Conservation (phyloP, 176 grass and related monocot genomes). For the Triticum timopheevii region DNA sequence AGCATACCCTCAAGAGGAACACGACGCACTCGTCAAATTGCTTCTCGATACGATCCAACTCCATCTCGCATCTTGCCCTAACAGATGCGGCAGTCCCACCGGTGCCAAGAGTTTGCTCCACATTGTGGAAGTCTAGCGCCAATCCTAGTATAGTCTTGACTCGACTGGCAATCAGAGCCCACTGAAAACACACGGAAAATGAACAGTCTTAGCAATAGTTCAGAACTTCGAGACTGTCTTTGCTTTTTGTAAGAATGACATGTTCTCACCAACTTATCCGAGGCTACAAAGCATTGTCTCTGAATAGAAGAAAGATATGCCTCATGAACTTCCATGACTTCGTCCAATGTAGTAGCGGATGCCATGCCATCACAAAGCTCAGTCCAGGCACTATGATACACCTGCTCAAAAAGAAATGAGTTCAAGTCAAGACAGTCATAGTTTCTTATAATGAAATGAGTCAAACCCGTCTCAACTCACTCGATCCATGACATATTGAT, state of each 20-base stretch:
- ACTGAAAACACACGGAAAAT: constrained; percentile 33
- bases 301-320: constrained; percentile 89
- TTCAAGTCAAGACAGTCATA: neutral
- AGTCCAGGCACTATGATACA: constrained; percentile 92
- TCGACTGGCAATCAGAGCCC: constrained; percentile 87
- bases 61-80: constrained; percentile 79
- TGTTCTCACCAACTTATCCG: constrained; percentile 76
- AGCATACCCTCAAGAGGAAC: constrained; percentile 80
- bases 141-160: constrained; percentile 92
- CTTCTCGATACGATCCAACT: constrained; percentile 89
- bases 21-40: constrained; percentile 86
- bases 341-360: constrained; percentile 73
- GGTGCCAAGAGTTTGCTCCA: constrained; percentile 66
- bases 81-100: constrained; percentile 71
- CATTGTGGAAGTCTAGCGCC: constrained; percentile 78
- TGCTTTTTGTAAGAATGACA: neutral
- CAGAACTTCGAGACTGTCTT: neutral
- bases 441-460: neutral
- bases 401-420: constrained; percentile 46
- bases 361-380: constrained; percentile 86
- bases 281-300: constrained; percentile 85
- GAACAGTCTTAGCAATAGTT: neutral
- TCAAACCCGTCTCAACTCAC: neutral
- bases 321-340: constrained; percentile 95
- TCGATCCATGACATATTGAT: too few species aligned